These are phyloP conservation scores for Elaeis guineensis DNA, from an alignment of 176 grass and related monocot genomes.

Conservation along the genomic window DNA sequence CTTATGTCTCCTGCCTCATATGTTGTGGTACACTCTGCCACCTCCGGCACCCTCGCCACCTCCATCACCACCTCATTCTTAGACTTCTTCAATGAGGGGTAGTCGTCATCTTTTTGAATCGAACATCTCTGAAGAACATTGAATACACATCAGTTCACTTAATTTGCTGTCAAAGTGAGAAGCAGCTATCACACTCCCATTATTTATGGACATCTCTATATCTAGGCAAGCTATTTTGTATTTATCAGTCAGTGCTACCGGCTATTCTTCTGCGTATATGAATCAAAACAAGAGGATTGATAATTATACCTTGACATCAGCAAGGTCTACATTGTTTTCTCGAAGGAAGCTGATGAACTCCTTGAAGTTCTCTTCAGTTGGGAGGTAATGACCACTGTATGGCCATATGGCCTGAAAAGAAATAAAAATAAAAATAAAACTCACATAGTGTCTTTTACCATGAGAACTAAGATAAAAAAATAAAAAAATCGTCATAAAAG, in stretches of 20 bases:
- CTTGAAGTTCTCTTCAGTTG: constrained; percentile 10
- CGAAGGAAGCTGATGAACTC: constrained; percentile 8
- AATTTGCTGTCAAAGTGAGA: too few species aligned
- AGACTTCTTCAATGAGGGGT: constrained; percentile 20
- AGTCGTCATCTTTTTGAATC: constrained; percentile 52
- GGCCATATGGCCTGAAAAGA: constrained; percentile 9
- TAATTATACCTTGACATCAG: constrained; percentile 13
- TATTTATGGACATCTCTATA: too few species aligned
- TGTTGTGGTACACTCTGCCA: background rate
- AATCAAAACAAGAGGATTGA: too few species aligned
- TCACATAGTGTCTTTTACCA: background rate
- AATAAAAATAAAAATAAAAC: background rate
- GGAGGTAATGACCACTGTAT: constrained; percentile 17
- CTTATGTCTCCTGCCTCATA: background rate
- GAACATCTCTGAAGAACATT: constrained; percentile 42
- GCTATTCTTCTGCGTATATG: too few species aligned
- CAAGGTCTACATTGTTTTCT: constrained; percentile 12
- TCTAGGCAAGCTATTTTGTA: too few species aligned
- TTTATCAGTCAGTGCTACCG: too few species aligned
- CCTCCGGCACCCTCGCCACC: background rate
- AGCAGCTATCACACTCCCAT: too few species aligned
- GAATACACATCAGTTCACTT: too few species aligned
- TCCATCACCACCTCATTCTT: constrained; percentile 2
- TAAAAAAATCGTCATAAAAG: too few species aligned
- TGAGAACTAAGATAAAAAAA: too few species aligned